Evolutionary conservation across 2,329 filamentous ascomycete species (phyloP).

Genomic region (Fusarium begoniae): DNA sequence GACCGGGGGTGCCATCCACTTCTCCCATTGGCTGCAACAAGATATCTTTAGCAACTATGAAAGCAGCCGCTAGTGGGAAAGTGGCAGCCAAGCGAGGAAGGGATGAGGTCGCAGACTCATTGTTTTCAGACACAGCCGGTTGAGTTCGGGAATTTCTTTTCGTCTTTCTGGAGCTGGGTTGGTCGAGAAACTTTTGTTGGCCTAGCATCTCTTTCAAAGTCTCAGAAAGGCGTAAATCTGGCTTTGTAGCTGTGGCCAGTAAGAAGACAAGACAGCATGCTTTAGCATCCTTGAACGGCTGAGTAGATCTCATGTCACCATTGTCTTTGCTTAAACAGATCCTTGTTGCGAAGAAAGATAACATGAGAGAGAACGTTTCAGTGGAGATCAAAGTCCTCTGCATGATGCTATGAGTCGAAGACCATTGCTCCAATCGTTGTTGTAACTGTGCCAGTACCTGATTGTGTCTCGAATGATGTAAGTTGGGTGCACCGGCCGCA

Average conservation of each 20-base stretch:
- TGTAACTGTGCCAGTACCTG: slow-evolving; percentile 24
- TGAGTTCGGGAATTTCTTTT: not conserved
- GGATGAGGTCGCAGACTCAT: slow-evolving; percentile 3
- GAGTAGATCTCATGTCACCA: not conserved
- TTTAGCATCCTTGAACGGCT: slow-evolving; percentile 33
- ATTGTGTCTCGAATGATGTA: not conserved
- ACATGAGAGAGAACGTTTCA: slow-evolving; percentile 17
- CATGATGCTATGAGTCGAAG: slow-evolving; percentile 23
- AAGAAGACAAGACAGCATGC: slow-evolving; percentile 38
- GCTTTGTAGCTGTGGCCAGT: slow-evolving; percentile 26
- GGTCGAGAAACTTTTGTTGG: not conserved
- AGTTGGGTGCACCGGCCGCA: slow-evolving; percentile 13
- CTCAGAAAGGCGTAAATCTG: slow-evolving; percentile 21
- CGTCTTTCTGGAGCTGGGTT: not conserved
- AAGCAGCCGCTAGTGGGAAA: slow-evolving; percentile 38
- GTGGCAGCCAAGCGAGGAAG: slow-evolving; percentile 32
- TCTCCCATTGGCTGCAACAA: slow-evolving; percentile 28
- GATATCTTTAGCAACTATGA: slow-evolving; percentile 30
- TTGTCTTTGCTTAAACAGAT: slow-evolving; percentile 25
- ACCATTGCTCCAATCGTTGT: slow-evolving; percentile 37
- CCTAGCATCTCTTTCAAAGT: slow-evolving; percentile 27
- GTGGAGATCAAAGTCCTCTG: slow-evolving; percentile 10
- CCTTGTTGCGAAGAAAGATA: slow-evolving; percentile 39
- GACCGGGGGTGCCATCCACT: slow-evolving; percentile 1
- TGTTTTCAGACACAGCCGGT: not conserved